These are phyloP conservation scores for Cladosporium velox DNA, from an alignment of 2,329 filamentous ascomycete genomes.

Conservation along the genomic window DNA sequence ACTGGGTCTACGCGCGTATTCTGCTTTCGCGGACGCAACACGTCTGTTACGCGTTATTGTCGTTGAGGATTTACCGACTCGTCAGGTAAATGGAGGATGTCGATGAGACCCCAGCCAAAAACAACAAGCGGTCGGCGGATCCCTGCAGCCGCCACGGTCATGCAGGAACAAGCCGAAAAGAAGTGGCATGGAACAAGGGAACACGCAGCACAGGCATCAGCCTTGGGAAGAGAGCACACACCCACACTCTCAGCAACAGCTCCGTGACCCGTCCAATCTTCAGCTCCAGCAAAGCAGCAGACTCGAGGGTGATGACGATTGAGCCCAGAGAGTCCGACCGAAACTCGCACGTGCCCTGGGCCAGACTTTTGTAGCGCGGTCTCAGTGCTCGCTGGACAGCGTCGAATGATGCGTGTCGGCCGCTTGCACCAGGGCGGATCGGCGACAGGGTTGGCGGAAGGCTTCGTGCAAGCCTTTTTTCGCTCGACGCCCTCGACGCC, in stretches of 20 bases:
- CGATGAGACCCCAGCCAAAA: background rate
- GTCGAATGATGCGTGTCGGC: conserved; percentile 9
- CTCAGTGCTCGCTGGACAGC: background rate
- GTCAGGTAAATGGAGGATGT: background rate
- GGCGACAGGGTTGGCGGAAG: conserved; percentile 11
- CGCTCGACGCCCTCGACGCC: background rate
- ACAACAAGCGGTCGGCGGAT: conserved; percentile 4
- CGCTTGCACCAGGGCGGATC: conserved; percentile 10
- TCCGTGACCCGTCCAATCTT: background rate
- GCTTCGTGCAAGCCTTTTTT: conserved; percentile 18
- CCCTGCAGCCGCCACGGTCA: conserved; percentile 12
- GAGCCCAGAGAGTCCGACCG: background rate
- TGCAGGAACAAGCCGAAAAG: conserved; percentile 9
- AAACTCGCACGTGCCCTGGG: conserved; percentile 9
- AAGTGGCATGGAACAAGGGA: conserved; percentile 2
- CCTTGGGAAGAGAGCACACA: background rate
- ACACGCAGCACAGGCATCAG: background rate
- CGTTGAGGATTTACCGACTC: background rate
- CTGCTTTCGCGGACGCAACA: background rate
- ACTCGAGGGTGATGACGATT: conserved; percentile 1
- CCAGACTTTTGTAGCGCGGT: conserved; percentile 15
- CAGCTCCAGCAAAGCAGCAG: background rate
- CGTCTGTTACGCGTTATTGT: background rate
- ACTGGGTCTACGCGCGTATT: background rate
- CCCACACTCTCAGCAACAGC: background rate